These are phyloP conservation scores for Mariannaea sp. DNA, from an alignment of 2,329 filamentous ascomycete species.

Conservation along the genomic window DNA sequence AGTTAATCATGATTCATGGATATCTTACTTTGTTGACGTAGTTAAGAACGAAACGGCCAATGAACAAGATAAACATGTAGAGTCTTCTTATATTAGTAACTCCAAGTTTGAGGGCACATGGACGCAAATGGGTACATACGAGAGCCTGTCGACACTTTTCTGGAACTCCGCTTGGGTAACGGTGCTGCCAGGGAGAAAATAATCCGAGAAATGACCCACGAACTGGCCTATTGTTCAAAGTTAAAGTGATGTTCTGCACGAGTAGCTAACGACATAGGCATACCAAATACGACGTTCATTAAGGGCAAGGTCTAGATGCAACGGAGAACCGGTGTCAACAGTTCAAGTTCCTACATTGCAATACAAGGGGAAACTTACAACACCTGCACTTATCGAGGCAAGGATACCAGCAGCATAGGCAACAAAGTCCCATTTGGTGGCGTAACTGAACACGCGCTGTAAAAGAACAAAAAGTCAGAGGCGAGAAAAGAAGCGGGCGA, in stretches of 20 bases:
- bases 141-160: conserved; percentile 48
- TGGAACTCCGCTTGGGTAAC: conserved; percentile 47
- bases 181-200: conserved; percentile 42
- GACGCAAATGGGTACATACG: conserved; percentile 41
- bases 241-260: not conserved
- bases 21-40: conserved; percentile 61
- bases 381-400: conserved; percentile 57
- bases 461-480: not conserved
- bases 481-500: not conserved
- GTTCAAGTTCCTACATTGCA: not conserved
- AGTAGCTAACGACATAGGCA: conserved; percentile 6
- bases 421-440: conserved; percentile 56
- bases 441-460: conserved; percentile 59
- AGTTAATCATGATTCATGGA: not conserved
- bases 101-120: not conserved
- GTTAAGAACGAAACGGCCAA: conserved; percentile 66
- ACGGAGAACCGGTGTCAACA: conserved; percentile 3
- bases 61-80: conserved; percentile 72
- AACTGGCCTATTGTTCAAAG: conserved; percentile 43
- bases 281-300: conserved; percentile 64
- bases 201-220: conserved; percentile 54
- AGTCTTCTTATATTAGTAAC: conserved; percentile 48
- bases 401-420: conserved; percentile 53
- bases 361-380: conserved; percentile 27
- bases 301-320: conserved; percentile 54